A percentile compares a stretch with the other conserved stretches of the same genome.
Conservation (phyloP, 108 stramenopile species). For the Asterionellopsis glacialis region DNA sequence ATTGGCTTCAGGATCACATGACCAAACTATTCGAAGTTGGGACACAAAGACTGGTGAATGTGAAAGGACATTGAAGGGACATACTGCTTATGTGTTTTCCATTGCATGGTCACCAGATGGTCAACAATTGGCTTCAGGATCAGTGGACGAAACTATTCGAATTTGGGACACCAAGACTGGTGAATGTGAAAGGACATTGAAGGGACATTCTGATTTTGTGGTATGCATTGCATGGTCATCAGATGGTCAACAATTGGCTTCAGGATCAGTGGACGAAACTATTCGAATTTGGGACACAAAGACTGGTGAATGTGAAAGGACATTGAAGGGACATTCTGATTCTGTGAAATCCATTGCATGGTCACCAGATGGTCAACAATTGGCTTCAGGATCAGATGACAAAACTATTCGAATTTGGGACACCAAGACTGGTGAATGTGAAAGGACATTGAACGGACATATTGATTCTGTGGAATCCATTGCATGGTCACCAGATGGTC, state of each 20-base stretch:
- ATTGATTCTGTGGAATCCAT: background rate
- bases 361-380: slow-evolving; percentile 1
- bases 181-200: background rate
- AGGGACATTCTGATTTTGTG: background rate
- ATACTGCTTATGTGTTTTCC: background rate
- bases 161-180: slow-evolving; percentile 1
- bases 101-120: slow-evolving; percentile 1
- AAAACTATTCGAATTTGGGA: slow-evolving; percentile 4
- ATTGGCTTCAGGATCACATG: background rate
- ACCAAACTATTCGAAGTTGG: background rate
- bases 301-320: no score
- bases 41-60: background rate
- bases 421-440: background rate
- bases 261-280: background rate
- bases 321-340: no score
- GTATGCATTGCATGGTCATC: background rate
- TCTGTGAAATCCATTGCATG: background rate
- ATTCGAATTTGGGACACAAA: background rate
- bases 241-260: background rate
- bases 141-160: background rate
- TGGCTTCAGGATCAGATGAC: background rate
- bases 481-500: background rate
- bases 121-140: slow-evolving; percentile 2
- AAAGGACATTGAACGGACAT: background rate
- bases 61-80: background rate